phyloP scores from a whole-genome alignment of 129 eudicot species.

The Dittrichia graveolens region DNA sequence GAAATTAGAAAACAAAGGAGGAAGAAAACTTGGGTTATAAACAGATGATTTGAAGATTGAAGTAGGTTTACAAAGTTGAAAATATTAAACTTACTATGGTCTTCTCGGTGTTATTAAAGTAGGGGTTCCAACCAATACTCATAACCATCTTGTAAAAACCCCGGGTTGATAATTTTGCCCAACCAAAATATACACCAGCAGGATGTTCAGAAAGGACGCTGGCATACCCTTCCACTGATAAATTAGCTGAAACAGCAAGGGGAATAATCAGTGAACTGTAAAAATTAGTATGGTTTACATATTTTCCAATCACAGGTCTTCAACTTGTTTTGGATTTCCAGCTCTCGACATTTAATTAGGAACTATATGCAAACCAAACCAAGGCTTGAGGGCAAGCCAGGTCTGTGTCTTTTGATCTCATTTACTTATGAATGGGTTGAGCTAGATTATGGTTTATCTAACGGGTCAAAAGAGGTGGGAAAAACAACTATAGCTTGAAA shows the following conservation, averaged over 20 bases:
- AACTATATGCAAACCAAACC: not conserved
- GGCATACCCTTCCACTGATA: conserved; percentile 71
- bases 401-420: not conserved
- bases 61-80: not conserved
- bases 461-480: not conserved
- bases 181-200: conserved; percentile 94
- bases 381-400: conserved; percentile 4
- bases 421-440: not conserved
- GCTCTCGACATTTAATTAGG: not conserved
- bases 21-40: conserved; percentile 22
- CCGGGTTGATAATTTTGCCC: conserved; percentile 79
- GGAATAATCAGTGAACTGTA: too few species aligned
- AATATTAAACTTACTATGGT: conserved; percentile 71
- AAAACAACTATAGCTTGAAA: too few species aligned
- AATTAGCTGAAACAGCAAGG: conserved; percentile 66
- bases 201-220: conserved; percentile 76
- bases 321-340: conserved; percentile 15
- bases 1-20: conserved; percentile 14
- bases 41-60: not conserved
- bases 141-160: conserved; percentile 97
- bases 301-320: conserved; percentile 16
- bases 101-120: conserved; percentile 78
- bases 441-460: not conserved
- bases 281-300: not conserved
- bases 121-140: conserved; percentile 99